Evolutionary conservation across 768 basidiomycete species (phyloP), one percentile per base, ranked within the genome.

Genomic region (Rubroboletus satanas): DNA sequence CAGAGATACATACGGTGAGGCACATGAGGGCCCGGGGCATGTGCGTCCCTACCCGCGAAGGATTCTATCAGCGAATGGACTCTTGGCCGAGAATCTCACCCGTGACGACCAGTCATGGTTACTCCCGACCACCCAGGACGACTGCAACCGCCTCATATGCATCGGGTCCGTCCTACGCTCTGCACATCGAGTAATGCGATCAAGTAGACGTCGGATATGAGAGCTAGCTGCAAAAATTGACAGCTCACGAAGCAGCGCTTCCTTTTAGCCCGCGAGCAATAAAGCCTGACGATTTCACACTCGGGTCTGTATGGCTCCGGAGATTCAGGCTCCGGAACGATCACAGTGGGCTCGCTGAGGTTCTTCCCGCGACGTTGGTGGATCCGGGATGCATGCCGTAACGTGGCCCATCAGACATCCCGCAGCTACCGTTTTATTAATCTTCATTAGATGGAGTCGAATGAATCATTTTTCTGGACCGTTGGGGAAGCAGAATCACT

Each of bases 311-410:
- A 21, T 21, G 21, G 21, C 21, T 21, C 21, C 21, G 21, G 21
- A 21, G 21, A 21, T 21, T 21, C 21, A 21, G 21, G 21, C 21
- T 26, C 50, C 51, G 52, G 45, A 50, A 29, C 14, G 55, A 36
- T 48, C 29, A 36, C 23, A 41, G 5, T 26, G 9, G 31, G n/a
- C 28, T 51, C 23, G 9, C 49, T 44, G 45, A 45, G 51, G 15
- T 36, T 28, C 28, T 50, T 51, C 14, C 45, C 26, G 47, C 36
- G 42, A 61, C 31, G 45, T 48, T 14, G 45, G 49, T 39, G 52
- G 36, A 54, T 58, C 52, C 43, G 17, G 12, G 29, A 18, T 18
- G 15, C n/a, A 45, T 45, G 10, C 26, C 26, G 26, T 43, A 28
- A n/a, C 15, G 4, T 21, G 23, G 12, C 41, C 15, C 23, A 43